Evolutionary conservation across 176 grass and related monocot genomes (phyloP).

Genomic region (Musa acuminata): DNA sequence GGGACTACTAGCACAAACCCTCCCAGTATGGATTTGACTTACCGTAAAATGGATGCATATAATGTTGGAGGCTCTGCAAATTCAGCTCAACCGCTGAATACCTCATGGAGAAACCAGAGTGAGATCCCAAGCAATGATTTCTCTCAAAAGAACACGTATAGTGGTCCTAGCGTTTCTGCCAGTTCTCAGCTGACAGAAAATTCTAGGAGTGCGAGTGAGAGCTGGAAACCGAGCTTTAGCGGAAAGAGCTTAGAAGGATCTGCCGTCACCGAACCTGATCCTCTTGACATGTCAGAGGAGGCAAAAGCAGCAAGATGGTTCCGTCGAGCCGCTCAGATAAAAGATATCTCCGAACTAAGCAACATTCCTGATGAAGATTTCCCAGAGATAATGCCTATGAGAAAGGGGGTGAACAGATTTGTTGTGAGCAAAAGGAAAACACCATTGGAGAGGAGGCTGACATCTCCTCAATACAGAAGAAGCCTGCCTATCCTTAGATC

Average conservation of each 20-base stretch:
- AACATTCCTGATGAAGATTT: slow-evolving; percentile 94
- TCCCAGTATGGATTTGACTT: slow-evolving; percentile 21
- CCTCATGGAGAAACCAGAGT: slow-evolving; percentile 14
- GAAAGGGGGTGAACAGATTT: slow-evolving; percentile 92
- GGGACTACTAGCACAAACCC: slow-evolving; percentile 16
- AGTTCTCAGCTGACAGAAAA: slow-evolving; percentile 22
- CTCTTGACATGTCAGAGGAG: slow-evolving; percentile 96
- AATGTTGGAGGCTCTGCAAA: slow-evolving; percentile 7
- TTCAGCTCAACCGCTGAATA: slow-evolving; percentile 27
- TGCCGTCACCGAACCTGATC: slow-evolving; percentile 66
- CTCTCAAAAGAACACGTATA: slow-evolving; percentile 8
- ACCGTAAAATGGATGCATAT: slow-evolving; percentile 18
- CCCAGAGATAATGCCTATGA: slow-evolving; percentile 97
- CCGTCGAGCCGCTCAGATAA: slow-evolving; percentile 83
- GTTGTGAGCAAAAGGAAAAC: slow-evolving; percentile 96
- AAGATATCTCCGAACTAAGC: slow-evolving; percentile 80
- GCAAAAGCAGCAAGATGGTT: slow-evolving; percentile 97
- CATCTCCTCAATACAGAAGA: slow-evolving; percentile 66
- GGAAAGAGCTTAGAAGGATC: slow-evolving; percentile 85
- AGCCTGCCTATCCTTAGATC: slow-evolving; percentile 58
- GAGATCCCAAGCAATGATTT: slow-evolving; percentile 19
- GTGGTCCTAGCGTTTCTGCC: slow-evolving; percentile 8
- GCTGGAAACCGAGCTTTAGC: slow-evolving; percentile 29
- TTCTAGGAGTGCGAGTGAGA: slow-evolving; percentile 22
- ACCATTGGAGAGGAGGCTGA: slow-evolving; percentile 75